A percentile compares a stretch with the other conserved stretches of the same genome.
Conservation (phyloP, 176 grass and related monocot species). For the Eleusine indica region DNA sequence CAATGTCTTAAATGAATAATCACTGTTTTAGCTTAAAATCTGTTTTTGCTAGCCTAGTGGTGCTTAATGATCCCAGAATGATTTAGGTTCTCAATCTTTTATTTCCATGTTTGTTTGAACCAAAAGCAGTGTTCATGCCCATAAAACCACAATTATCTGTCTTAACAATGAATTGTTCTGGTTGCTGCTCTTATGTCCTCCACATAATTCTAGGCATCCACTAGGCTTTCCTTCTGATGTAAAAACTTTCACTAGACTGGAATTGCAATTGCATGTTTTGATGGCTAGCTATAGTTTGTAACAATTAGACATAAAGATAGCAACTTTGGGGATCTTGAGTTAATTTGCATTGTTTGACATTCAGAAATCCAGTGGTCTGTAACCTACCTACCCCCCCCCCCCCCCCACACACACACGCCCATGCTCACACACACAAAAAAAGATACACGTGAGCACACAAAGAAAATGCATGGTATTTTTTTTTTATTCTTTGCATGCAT, state of each 20-base stretch:
- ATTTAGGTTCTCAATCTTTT: neutral
- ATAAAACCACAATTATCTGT: neutral
- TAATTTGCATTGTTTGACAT: neutral
- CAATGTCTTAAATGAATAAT: neutral
- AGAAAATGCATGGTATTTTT: too few relatives aligned
- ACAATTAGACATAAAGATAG: neutral
- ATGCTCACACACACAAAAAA: too few relatives aligned
- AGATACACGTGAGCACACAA: too few relatives aligned
- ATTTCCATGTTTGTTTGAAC: neutral
- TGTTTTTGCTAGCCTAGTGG: neutral
- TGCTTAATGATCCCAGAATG: neutral
- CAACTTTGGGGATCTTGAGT: neutral
- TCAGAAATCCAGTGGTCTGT: neutral
- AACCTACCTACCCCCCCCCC: too few relatives aligned
- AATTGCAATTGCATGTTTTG: neutral
- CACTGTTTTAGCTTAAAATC: neutral
- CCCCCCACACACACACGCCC: too few relatives aligned
- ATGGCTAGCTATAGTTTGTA: neutral
- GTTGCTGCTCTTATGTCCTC: neutral
- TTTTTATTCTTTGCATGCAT: too few relatives aligned
- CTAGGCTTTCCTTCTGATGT: neutral
- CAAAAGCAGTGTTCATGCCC: neutral
- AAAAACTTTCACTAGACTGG: neutral
- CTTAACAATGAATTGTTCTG: neutral
- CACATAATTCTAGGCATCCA: neutral